A percentile compares a stretch with the other conserved stretches of the same genome.
Conservation (phyloP, 2,329 filamentous ascomycete genomes). For the Claviceps quebecensis region DNA sequence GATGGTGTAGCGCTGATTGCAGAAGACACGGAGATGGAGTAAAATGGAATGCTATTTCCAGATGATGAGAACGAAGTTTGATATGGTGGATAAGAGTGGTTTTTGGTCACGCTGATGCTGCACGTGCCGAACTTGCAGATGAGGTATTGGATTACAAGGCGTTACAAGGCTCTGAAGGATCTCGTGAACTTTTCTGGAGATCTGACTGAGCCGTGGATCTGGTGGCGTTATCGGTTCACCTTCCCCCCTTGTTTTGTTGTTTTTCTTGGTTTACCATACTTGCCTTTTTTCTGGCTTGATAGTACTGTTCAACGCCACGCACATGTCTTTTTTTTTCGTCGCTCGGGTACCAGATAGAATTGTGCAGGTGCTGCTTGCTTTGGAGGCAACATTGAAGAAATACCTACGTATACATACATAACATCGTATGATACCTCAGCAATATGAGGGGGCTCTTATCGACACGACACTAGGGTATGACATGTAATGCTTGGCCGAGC, state of each 20-base stretch:
- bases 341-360: slow-evolving; percentile 1
- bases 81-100: neutral
- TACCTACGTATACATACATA: neutral
- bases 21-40: slow-evolving; percentile 31
- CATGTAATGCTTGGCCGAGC: neutral
- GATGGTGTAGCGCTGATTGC: slow-evolving; percentile 31
- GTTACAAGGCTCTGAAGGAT: slow-evolving; percentile 24
- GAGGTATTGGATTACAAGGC: slow-evolving; percentile 14
- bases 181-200: slow-evolving; percentile 18
- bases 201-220: slow-evolving; percentile 8
- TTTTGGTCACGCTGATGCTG: neutral
- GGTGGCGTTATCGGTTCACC: slow-evolving; percentile 4
- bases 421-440: neutral
- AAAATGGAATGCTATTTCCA: slow-evolving; percentile 1
- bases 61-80: neutral
- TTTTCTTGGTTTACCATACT: neutral
- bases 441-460: neutral
- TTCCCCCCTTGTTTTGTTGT: too few relatives aligned
- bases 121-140: slow-evolving; percentile 6
- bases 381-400: neutral
- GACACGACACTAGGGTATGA: neutral
- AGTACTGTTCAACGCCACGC: slow-evolving; percentile 1
- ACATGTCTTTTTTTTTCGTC: neutral
- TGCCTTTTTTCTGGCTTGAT: neutral
- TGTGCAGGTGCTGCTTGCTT: neutral